Percentiles rank a stretch among this genome's conserved stretches.
These are phyloP conservation scores for Platismatia glauca DNA, from an alignment of 495 filamentous ascomycete species.

Conservation along the genomic window DNA sequence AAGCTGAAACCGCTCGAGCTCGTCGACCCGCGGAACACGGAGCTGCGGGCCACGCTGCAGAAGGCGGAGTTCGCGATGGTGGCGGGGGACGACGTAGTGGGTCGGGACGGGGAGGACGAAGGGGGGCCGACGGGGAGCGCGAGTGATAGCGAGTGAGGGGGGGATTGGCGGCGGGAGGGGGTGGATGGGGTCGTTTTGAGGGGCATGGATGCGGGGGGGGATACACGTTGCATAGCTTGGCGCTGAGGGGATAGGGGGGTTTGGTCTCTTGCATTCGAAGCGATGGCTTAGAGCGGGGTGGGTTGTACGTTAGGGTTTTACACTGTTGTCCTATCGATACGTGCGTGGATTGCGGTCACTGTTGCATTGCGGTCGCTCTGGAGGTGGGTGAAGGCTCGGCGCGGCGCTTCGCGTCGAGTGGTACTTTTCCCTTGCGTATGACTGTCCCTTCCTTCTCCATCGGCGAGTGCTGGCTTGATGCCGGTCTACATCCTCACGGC, in stretches of 20 bases:
- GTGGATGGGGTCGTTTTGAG: neutral
- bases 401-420: too few species aligned
- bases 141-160: conserved; percentile 25
- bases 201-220: too few species aligned
- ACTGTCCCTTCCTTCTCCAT: too few species aligned
- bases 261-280: neutral
- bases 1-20: conserved; percentile 60
- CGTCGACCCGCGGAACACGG: conserved; percentile 61
- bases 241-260: neutral
- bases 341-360: too few species aligned
- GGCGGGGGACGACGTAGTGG: conserved; percentile 21
- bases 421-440: too few species aligned
- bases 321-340: too few species aligned
- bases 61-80: conserved; percentile 54
- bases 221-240: conserved; percentile 22
- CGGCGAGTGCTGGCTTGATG: too few species aligned
- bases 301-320: too few species aligned
- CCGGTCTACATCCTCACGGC: too few species aligned
- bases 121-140: conserved; percentile 23
- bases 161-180: neutral
- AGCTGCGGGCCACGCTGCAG: conserved; percentile 58
- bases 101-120: conserved; percentile 15
- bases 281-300: too few species aligned
- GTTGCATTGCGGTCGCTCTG: too few species aligned
- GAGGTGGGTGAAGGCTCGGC: too few species aligned